Conservation (phyloP, 2,329 filamentous ascomycete genomes). For the Fusarium sp. region DNA sequence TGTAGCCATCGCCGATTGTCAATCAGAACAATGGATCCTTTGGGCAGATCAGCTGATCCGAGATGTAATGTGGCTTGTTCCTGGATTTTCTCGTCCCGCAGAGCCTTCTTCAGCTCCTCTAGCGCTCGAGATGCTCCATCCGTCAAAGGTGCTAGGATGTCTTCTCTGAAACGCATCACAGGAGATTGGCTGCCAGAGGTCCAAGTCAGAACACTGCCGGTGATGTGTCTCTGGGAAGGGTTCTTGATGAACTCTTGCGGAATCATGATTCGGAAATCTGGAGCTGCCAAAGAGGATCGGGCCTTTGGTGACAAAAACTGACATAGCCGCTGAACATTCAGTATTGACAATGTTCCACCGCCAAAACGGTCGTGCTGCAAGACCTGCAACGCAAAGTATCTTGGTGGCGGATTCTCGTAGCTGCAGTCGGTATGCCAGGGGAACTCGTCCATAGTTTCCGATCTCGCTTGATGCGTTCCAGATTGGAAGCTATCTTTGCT, state of each 20-base stretch:
- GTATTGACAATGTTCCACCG: slow-evolving; percentile 54
- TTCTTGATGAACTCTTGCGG: slow-evolving; percentile 52
- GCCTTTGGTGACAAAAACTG: slow-evolving; percentile 42
- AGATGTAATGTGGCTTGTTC: slow-evolving; percentile 41
- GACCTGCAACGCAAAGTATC: slow-evolving; percentile 56
- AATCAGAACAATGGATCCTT: slow-evolving; percentile 46
- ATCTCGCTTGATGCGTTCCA: slow-evolving; percentile 49
- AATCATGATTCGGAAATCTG: slow-evolving; percentile 48
- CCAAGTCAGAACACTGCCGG: slow-evolving; percentile 38
- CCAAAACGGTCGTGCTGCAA: slow-evolving; percentile 54
- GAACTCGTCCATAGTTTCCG: slow-evolving; percentile 56
- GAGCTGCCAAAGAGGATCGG: slow-evolving; percentile 32
- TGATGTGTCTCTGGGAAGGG: slow-evolving; percentile 21
- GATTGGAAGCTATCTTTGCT: slow-evolving; percentile 44
- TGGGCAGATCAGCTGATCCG: slow-evolving; percentile 42
- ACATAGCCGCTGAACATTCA: slow-evolving; percentile 48
- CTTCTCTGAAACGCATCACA: slow-evolving; percentile 47
- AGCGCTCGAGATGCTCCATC: slow-evolving; percentile 38
- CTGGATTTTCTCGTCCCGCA: slow-evolving; percentile 13
- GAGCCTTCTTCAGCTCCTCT: slow-evolving; percentile 39
- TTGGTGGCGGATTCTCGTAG: slow-evolving; percentile 52
- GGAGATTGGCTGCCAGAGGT: not conserved
- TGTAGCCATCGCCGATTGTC: slow-evolving; percentile 53
- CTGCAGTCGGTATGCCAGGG: slow-evolving; percentile 59
- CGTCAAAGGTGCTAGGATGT: slow-evolving; percentile 47